Conservation (phyloP, 768 basidiomycete species). For the Dioszegia hungarica region DNA sequence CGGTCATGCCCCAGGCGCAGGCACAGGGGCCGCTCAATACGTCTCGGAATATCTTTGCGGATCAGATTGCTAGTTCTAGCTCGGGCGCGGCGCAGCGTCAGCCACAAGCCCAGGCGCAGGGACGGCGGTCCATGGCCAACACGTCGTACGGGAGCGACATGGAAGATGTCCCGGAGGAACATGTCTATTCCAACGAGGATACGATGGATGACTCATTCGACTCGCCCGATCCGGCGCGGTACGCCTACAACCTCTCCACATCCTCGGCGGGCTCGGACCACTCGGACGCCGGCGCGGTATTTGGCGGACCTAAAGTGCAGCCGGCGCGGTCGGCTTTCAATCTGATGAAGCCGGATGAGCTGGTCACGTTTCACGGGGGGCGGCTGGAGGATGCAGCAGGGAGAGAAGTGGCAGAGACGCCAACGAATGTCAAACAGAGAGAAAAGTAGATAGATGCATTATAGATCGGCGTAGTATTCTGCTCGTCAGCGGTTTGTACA, state of each 20-base stretch:
- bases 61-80: conserved; percentile 1
- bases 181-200: conserved; percentile 10
- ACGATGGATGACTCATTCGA: conserved; percentile 10
- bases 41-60: conserved; percentile 6
- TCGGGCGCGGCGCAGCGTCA: neutral
- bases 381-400: conserved; percentile 35
- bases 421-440: conserved; percentile 5
- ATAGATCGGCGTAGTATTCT: conserved; percentile 7
- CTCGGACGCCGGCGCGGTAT: conserved; percentile 6
- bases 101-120: too few species aligned
- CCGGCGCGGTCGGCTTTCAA: conserved; percentile 19
- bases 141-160: conserved; percentile 36
- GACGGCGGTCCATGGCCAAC: conserved; percentile 32
- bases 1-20: conserved; percentile 19
- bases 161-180: conserved; percentile 15
- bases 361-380: conserved; percentile 45
- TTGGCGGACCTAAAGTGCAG: neutral
- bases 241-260: conserved; percentile 5
- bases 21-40: neutral
- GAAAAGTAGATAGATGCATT: conserved; percentile 3
- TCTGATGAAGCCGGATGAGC: conserved; percentile 42
- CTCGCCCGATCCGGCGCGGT: neutral
- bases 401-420: conserved; percentile 12
- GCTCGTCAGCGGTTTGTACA: neutral
- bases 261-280: conserved; percentile 4